Conservation (phyloP, 2,329 filamentous ascomycete species). For the Scopulariopsis brevicaulis region DNA sequence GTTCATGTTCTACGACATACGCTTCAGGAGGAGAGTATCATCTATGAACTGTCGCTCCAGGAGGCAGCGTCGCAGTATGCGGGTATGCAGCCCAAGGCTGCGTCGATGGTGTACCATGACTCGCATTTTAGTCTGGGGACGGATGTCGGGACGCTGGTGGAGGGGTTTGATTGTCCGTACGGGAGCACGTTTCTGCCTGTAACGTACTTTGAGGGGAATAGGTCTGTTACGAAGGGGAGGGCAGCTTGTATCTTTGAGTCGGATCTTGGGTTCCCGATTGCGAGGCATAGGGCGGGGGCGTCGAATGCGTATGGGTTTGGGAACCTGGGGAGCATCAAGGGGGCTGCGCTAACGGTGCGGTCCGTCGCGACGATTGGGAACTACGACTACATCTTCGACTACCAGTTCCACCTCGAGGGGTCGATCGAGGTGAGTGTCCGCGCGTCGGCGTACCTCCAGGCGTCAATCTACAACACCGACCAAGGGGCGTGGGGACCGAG, state of each 20-base stretch:
- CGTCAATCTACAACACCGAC: constrained; percentile 19
- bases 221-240: constrained; percentile 16
- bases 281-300: constrained; percentile 18
- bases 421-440: constrained; percentile 25
- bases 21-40: constrained; percentile 36
- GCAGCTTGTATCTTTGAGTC: constrained; percentile 27
- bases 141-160: constrained; percentile 22
- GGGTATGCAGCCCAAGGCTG: constrained; percentile 30
- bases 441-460: constrained; percentile 25
- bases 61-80: constrained; percentile 42
- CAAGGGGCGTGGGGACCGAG: constrained; percentile 21
- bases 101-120: constrained; percentile 29
- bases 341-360: constrained; percentile 13
- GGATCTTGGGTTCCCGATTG: constrained; percentile 21
- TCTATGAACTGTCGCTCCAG: constrained; percentile 41
- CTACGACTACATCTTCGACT: constrained; percentile 28
- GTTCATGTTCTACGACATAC: constrained; percentile 34
- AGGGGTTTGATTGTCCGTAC: constrained; percentile 29
- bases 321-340: constrained; percentile 19
- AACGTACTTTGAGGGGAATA: constrained; percentile 17
- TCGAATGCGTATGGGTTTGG: constrained; percentile 15
- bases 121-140: constrained; percentile 23
- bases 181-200: constrained; percentile 23
- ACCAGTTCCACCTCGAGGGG: constrained; percentile 21
- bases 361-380: constrained; percentile 23